These are phyloP conservation scores for Petrea volubilis DNA, from an alignment of 257 asterid genomes.

Conservation along the genomic window DNA sequence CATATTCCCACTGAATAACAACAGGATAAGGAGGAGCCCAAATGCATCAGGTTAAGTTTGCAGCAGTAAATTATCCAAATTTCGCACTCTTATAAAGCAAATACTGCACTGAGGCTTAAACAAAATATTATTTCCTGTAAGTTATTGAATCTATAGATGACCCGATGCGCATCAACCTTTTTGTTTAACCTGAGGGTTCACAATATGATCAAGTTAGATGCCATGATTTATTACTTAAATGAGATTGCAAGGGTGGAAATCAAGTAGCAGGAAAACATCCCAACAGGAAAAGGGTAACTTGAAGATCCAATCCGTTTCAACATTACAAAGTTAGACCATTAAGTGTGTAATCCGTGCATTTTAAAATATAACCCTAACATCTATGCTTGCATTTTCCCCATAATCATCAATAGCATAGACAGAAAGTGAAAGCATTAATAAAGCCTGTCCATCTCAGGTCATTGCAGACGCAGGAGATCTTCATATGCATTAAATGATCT, in stretches of 20 bases:
- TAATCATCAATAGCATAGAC: background rate
- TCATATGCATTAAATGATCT: slow-evolving; percentile 9
- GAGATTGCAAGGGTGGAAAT: slow-evolving; percentile 1
- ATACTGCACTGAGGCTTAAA: background rate
- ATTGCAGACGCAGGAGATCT: slow-evolving; percentile 11
- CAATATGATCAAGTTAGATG: slow-evolving; percentile 6
- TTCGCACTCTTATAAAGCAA: slow-evolving; percentile 19
- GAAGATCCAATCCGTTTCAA: slow-evolving; percentile 4
- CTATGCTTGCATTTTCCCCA: slow-evolving; percentile 3
- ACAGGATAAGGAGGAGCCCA: slow-evolving; percentile 31
- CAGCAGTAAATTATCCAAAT: slow-evolving; percentile 12
- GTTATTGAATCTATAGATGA: background rate
- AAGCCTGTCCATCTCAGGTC: background rate
- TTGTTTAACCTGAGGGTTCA: slow-evolving; percentile 4
- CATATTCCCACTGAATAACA: slow-evolving; percentile 78
- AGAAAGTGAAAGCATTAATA: background rate
- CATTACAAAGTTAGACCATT: background rate
- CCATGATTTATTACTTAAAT: slow-evolving; percentile 4
- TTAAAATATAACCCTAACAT: slow-evolving; percentile 9
- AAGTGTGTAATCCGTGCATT: background rate
- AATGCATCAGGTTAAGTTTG: slow-evolving; percentile 20
- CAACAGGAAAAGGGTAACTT: slow-evolving; percentile 13
- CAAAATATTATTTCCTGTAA: background rate
- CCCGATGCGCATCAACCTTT: background rate
- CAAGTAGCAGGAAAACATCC: slow-evolving; percentile 18